phyloP scores from a whole-genome alignment of 331 rosid genomes.

The Phaseolus coccineus region DNA sequence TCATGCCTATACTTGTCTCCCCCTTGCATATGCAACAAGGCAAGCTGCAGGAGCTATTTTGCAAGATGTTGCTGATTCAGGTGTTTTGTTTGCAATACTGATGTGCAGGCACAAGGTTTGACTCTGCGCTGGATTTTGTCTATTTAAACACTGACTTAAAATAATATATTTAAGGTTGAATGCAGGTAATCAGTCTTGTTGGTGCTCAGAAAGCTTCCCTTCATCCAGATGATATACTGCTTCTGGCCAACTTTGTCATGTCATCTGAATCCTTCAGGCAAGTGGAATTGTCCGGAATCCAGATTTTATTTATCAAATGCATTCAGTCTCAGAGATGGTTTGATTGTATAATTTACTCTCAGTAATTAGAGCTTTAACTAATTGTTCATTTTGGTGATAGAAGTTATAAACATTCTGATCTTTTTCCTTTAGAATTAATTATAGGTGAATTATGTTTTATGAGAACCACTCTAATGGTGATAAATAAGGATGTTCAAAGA shows the following conservation, averaged over 20 bases:
- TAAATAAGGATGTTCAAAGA: neutral
- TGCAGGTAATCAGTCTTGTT: slow-evolving; percentile 93
- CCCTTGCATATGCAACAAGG: slow-evolving; percentile 91
- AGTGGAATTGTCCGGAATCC: slow-evolving; percentile 46
- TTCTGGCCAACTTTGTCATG: slow-evolving; percentile 91
- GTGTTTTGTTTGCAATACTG: slow-evolving; percentile 90
- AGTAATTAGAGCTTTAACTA: slow-evolving; percentile 11
- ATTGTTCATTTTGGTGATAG: slow-evolving; percentile 34
- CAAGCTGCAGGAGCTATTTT: slow-evolving; percentile 97
- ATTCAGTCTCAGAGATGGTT: slow-evolving; percentile 9
- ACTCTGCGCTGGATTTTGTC: neutral
- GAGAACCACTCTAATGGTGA: neutral
- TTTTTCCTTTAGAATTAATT: slow-evolving; percentile 27
- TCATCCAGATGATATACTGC: slow-evolving; percentile 95
- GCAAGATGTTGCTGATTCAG: slow-evolving; percentile 95
- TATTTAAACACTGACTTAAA: slow-evolving; percentile 17
- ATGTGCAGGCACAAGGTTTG: slow-evolving; percentile 97
- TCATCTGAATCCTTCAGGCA: slow-evolving; percentile 98
- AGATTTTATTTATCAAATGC: slow-evolving; percentile 30
- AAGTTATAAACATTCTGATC: slow-evolving; percentile 8
- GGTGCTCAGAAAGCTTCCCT: slow-evolving; percentile 99
- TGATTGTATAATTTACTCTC: slow-evolving; percentile 33
- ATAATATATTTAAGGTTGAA: slow-evolving; percentile 51
- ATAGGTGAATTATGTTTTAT: slow-evolving; percentile 4
- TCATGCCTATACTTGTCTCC: slow-evolving; percentile 98